Evolutionary conservation across 768 basidiomycete genomes (phyloP), one percentile per base, ranked within the genome.

Genomic region (Boletus tylopilopsis): DNA sequence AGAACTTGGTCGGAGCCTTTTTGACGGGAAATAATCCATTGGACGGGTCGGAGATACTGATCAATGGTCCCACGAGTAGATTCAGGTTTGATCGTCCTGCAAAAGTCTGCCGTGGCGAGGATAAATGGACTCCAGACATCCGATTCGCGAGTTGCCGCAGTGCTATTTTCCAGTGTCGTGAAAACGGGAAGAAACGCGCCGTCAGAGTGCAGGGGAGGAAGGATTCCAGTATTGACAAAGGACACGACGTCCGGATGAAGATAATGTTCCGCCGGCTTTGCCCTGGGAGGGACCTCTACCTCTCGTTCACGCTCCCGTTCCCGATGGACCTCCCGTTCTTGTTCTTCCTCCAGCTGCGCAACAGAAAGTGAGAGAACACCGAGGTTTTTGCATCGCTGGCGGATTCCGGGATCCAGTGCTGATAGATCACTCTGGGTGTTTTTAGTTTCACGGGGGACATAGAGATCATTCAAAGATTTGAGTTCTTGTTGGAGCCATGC

Each of bases 271-370:
- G 51, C 60, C 3, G 64, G 44, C 5, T 32, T 1, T n/a, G 64
- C 62, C 18, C 41, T 52, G 6, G 68, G 59, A 16, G 73, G 70
- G 16, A 71, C 57, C 53, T 75, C 61, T 6, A 68, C 54, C 43
- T 75, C 60, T 4, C 57, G 58, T 54, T 77, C 74, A 22, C 56
- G 56, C 54, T 76, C 76, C 6, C 69, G 60, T 51, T 77, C 76
- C 24, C 70, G 72, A 4, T 53, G 56, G 6, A 77, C 64, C 49
- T 77, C 74, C 36, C 75, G 59, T 53, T 77, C 77, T 44, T 73
- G 74, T 43, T 76, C 73, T 50, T 77, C 74, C 13, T 68, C 67
- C 48, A 73, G 50, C 15, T 45, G 54, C 18, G 47, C 49, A 23
- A 56, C 49, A 2, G 51, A 54, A 15, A 46, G 36, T 1, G 50